A percentile compares a stretch with the other conserved stretches of the same genome.
These are phyloP conservation scores for Postia placenta DNA, from an alignment of 768 basidiomycete genomes.

Conservation along the genomic window DNA sequence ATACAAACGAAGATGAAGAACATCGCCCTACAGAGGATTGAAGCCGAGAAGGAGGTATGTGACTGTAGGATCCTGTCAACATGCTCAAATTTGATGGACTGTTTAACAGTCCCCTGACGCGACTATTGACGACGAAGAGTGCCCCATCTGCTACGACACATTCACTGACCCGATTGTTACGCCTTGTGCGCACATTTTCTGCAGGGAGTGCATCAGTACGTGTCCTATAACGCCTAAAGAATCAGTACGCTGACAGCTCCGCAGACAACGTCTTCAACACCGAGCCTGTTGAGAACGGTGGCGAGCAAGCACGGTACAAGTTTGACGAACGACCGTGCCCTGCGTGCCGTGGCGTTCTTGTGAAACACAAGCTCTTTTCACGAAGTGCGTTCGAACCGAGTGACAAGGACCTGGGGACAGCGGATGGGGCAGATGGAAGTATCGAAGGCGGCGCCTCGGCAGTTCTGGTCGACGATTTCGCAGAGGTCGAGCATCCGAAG, in stretches of 20 bases:
- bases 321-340: constrained; percentile 50
- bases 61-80: not conserved
- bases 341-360: constrained; percentile 51
- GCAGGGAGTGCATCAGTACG: constrained; percentile 51
- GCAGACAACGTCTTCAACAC: constrained; percentile 40
- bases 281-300: constrained; percentile 27
- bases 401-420: constrained; percentile 30
- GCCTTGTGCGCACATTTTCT: constrained; percentile 56
- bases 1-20: constrained; percentile 44
- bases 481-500: not conserved
- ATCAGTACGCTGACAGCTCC: not conserved
- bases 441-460: not conserved
- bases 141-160: constrained; percentile 61
- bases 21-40: constrained; percentile 35
- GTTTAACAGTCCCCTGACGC: constrained; percentile 35
- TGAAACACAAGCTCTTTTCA: constrained; percentile 41
- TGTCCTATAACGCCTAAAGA: constrained; percentile 3
- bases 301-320: constrained; percentile 32
- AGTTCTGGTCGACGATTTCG: not conserved
- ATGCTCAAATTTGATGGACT: no score
- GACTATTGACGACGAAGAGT: constrained; percentile 48
- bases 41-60: constrained; percentile 48
- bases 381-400: constrained; percentile 58
- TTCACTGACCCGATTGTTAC: constrained; percentile 52
- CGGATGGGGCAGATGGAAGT: constrained; percentile 12